Evolutionary conservation across 2,329 filamentous ascomycete genomes (phyloP).

Genomic region (Hymenoscyphus scutula): DNA sequence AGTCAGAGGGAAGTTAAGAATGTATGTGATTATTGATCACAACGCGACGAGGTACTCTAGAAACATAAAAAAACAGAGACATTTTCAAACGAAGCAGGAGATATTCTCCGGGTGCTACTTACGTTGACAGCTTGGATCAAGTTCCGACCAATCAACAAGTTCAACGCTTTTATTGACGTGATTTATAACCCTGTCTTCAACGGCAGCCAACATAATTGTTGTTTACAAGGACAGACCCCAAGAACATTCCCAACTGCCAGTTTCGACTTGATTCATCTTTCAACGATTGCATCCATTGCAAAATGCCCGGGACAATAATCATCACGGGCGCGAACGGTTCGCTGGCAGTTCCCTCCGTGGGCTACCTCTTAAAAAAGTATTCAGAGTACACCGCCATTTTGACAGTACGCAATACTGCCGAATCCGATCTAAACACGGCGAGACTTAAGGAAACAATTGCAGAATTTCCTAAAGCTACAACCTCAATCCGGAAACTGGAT

Average conservation of each 20-base stretch:
- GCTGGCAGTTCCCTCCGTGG: conserved; percentile 34
- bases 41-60: too few relatives aligned
- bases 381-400: conserved; percentile 30
- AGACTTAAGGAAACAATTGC: conserved; percentile 27
- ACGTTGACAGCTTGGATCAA: too few relatives aligned
- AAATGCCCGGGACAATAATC: conserved; percentile 38
- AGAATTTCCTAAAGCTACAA: conserved; percentile 28
- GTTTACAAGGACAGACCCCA: background rate
- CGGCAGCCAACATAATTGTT: background rate
- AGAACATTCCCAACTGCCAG: background rate
- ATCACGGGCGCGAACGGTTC: conserved; percentile 46
- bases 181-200: too few relatives aligned
- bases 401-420: conserved; percentile 36
- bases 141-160: too few relatives aligned
- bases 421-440: conserved; percentile 32
- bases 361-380: conserved; percentile 30
- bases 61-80: too few relatives aligned
- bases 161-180: too few relatives aligned
- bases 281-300: background rate
- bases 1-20: background rate
- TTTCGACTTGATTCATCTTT: background rate
- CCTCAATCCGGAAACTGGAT: conserved; percentile 39
- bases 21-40: too few relatives aligned
- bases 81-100: too few relatives aligned
- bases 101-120: too few relatives aligned